Evolutionary conservation across 768 basidiomycete genomes (phyloP).

Genomic region (Crepidotus variabilis): DNA sequence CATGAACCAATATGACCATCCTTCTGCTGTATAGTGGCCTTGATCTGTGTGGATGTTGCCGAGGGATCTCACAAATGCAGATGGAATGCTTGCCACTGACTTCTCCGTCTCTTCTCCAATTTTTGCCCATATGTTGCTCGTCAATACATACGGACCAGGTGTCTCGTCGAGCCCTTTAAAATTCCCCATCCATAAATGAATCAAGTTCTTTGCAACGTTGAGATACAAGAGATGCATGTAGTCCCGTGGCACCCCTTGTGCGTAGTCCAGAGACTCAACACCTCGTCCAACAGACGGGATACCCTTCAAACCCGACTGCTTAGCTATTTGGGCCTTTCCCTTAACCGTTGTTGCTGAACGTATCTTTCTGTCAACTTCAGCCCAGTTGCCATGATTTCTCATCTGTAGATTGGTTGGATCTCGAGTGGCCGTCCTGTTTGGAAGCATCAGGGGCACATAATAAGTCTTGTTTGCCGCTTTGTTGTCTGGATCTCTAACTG

Average conservation of each 20-base stretch:
- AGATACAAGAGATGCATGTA: constrained; percentile 16
- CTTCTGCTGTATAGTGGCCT: neutral
- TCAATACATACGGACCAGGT: constrained; percentile 4
- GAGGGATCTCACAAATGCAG: neutral
- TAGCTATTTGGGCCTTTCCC: constrained; percentile 16
- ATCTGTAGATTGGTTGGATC: constrained; percentile 18
- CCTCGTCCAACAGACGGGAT: constrained; percentile 6
- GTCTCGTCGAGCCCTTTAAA: constrained; percentile 14
- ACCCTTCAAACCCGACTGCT: constrained; percentile 3
- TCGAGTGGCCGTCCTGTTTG: neutral
- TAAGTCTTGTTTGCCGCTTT: constrained; percentile 7
- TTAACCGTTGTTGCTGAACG: constrained; percentile 11
- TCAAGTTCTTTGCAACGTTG: constrained; percentile 12
- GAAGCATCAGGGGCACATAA: constrained; percentile 17
- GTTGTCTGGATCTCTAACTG: constrained; percentile 12
- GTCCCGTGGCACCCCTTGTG: constrained; percentile 9
- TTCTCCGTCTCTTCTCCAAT: constrained; percentile 10
- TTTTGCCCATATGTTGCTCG: constrained; percentile 1
- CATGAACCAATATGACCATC: neutral
- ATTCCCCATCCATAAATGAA: constrained; percentile 13
- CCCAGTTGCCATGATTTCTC: constrained; percentile 6
- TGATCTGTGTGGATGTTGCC: neutral
- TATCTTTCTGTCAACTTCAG: constrained; percentile 12
- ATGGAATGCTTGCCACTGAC: neutral
- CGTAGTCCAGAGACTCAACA: constrained; percentile 8